Base-by-base conservation (phyloP, 192 early-diverging fungal species). In the Coemansia sp. region DNA sequence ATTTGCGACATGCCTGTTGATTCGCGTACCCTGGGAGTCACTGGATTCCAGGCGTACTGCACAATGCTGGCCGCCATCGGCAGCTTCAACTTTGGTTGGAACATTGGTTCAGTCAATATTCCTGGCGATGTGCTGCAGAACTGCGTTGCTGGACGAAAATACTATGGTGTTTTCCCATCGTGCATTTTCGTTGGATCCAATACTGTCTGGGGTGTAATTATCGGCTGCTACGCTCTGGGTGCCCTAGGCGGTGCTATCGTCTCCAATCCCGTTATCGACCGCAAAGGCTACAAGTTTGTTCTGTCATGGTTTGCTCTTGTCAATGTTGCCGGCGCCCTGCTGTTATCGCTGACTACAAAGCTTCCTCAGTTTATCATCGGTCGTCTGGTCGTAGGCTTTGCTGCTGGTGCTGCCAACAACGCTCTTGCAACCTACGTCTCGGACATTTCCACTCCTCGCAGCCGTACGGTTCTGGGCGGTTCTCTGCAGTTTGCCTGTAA, bases 401-500 rank as follows among this genome's bases (percentile, higher is more conserved):
- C 86, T 0, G 89, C 90, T 33, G 94, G 94, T 48, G 83, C 90
- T 12, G 78, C 81, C 12, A 79, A 77, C 57, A 88, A 88, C 15
- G 84, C 79, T 7, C 76, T 88, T 12, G 88, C 86, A 11, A 88
- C 91, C 14, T 95, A 94, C 66, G 86, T 96, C 20, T 88, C 88
- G 28, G 94, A 94, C 66, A 87, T 95, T 33, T 81, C 90, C 0
- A 93, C 94, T 0, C 83, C 90, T 22, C 84, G 80, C 34, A 74
- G 84, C 36, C 85, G 92, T 58, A 93, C 92, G 1, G 70, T 85
- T 15, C 78, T 95, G 72, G 92, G 94, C 17, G 86, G 88, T 17
- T 79, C 88, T 64, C 87, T 90, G 72, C 93, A 94, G 76, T 79
- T 93, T 64, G 78, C 87, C 1, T 88, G 93, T 38, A 92, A 92